These are phyloP conservation scores for Boletus subcaerulescens DNA, from an alignment of 768 basidiomycete species.

Conservation along the genomic window DNA sequence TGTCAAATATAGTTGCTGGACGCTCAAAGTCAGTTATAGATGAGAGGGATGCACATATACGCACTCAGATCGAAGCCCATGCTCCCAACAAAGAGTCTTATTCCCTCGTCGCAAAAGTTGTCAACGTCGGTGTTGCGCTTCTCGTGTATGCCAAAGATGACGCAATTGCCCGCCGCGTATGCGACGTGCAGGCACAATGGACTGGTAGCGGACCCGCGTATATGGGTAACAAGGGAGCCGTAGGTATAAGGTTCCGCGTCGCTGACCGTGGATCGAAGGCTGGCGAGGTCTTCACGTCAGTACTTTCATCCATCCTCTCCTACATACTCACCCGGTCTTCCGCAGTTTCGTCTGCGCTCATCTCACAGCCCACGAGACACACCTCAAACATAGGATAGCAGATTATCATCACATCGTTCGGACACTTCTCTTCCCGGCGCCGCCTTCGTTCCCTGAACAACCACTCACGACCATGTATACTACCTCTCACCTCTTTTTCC, in stretches of 20 bases:
- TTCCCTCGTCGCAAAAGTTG: slow-evolving; percentile 71
- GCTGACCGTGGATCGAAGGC: slow-evolving; percentile 47
- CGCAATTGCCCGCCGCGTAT: slow-evolving; percentile 53
- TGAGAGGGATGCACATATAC: slow-evolving; percentile 67
- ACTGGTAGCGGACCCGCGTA: slow-evolving; percentile 68
- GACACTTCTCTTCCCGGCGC: slow-evolving; percentile 71
- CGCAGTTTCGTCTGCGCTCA: slow-evolving; percentile 89
- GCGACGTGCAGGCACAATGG: slow-evolving; percentile 71
- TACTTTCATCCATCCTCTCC: slow-evolving; percentile 13
- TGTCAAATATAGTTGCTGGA: slow-evolving; percentile 60
- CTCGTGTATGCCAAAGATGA: slow-evolving; percentile 83
- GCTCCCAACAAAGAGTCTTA: slow-evolving; percentile 73
- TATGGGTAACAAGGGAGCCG: slow-evolving; percentile 96
- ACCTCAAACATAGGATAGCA: slow-evolving; percentile 60
- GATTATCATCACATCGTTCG: slow-evolving; percentile 83
- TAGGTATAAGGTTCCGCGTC: slow-evolving; percentile 81
- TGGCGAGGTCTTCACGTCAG: slow-evolving; percentile 86
- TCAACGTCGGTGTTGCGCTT: slow-evolving; percentile 85
- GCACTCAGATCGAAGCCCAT: slow-evolving; percentile 68
- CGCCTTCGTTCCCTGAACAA: slow-evolving; percentile 36
- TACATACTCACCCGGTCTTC: neutral
- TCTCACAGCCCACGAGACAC: slow-evolving; percentile 75
- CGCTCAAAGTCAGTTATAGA: slow-evolving; percentile 68
- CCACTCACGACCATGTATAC: slow-evolving; percentile 65
- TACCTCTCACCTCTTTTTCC: slow-evolving; percentile 87